Conservation (phyloP, 1,284 basidiomycete species). For the Tylopilus sp. region DNA sequence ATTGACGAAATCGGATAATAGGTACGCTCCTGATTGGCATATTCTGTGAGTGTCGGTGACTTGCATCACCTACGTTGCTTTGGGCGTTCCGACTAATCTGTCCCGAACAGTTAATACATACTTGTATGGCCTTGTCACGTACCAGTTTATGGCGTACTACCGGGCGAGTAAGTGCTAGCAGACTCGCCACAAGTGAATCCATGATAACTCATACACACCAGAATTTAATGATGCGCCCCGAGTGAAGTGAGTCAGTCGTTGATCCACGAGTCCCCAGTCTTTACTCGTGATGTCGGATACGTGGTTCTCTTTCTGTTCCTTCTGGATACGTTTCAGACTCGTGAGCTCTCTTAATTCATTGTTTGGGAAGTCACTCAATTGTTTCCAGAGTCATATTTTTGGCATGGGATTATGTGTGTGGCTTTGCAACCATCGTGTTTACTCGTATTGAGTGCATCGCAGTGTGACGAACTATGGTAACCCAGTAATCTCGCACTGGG, state of each 20-base stretch:
- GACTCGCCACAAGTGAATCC: background rate
- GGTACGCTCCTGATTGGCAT: slow-evolving; percentile 40
- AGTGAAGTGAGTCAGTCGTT: slow-evolving; percentile 11
- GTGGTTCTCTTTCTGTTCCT: slow-evolving; percentile 42
- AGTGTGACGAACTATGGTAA: slow-evolving; percentile 18
- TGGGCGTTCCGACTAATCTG: background rate
- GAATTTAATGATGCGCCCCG: slow-evolving; percentile 43
- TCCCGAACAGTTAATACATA: slow-evolving; percentile 32
- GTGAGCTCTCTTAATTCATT: slow-evolving; percentile 8
- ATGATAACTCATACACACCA: slow-evolving; percentile 14
- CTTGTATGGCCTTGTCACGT: slow-evolving; percentile 44
- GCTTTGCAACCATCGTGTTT: background rate
- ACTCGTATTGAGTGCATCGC: background rate
- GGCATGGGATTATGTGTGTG: slow-evolving; percentile 19
- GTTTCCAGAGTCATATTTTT: slow-evolving; percentile 4
- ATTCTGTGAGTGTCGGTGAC: slow-evolving; percentile 36
- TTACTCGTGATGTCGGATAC: slow-evolving; percentile 23
- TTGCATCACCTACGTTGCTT: background rate
- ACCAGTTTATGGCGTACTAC: slow-evolving; percentile 37
- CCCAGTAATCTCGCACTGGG: slow-evolving; percentile 6
- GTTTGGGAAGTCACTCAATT: background rate
- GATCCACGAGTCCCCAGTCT: no score
- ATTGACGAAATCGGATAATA: slow-evolving; percentile 9
- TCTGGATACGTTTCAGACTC: slow-evolving; percentile 43
- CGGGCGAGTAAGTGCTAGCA: slow-evolving; percentile 36